A percentile compares a stretch with the other conserved stretches of the same genome.
phyloP scores from a whole-genome alignment of 2,329 filamentous ascomycete species.

The Penicillium thymicola region DNA sequence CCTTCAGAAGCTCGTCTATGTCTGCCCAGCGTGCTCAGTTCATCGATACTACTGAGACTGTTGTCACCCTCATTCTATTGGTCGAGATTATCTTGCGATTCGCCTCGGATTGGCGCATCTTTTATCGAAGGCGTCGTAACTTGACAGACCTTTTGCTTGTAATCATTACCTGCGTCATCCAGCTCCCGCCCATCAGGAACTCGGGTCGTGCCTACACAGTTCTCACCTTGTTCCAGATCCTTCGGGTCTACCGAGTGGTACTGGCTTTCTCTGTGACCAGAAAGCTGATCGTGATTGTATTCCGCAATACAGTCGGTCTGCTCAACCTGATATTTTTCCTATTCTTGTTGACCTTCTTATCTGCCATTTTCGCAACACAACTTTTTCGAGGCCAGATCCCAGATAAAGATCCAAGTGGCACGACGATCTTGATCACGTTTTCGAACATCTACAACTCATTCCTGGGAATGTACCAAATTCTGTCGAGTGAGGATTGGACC shows the following conservation, averaged over 20 bases:
- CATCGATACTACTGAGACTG: constrained; percentile 69
- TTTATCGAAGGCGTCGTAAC: constrained; percentile 71
- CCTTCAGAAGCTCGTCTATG: constrained; percentile 74
- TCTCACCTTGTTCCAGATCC: constrained; percentile 88
- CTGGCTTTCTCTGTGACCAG: constrained; percentile 83
- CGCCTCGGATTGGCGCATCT: constrained; percentile 72
- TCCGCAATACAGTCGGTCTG: constrained; percentile 89
- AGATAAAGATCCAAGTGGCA: constrained; percentile 56
- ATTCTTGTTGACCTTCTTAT: constrained; percentile 89
- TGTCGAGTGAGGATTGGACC: constrained; percentile 98
- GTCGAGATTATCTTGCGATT: constrained; percentile 81
- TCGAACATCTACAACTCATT: constrained; percentile 93
- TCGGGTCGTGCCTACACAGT: constrained; percentile 75
- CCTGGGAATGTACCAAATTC: constrained; percentile 93
- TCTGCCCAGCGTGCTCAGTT: constrained; percentile 56
- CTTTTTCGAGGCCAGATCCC: constrained; percentile 87
- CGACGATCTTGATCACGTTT: constrained; percentile 71
- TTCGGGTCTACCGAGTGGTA: constrained; percentile 88
- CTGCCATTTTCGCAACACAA: constrained; percentile 88
- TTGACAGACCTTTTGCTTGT: constrained; percentile 77
- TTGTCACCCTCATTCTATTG: constrained; percentile 74
- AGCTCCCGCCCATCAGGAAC: constrained; percentile 74
- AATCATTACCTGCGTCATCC: constrained; percentile 76
- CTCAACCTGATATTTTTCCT: constrained; percentile 94
- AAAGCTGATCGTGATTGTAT: constrained; percentile 77